A percentile compares a stretch with the other conserved stretches of the same genome.
phyloP scores from a whole-genome alignment of 108 stramenopile species.

The Thalassiosira profunda region DNA sequence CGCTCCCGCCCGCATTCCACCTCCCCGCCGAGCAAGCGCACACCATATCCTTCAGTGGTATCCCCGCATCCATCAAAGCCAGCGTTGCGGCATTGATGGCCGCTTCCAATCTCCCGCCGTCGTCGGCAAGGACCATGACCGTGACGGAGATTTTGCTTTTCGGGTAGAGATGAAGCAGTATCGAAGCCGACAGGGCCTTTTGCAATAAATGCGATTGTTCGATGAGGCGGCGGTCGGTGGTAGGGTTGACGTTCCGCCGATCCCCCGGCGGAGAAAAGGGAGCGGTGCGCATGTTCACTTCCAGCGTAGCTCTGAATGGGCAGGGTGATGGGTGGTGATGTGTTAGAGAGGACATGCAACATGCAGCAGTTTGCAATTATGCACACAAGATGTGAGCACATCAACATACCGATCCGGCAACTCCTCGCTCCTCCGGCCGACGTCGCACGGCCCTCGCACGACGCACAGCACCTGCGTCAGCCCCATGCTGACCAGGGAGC shows the following conservation, averaged over 20 bases:
- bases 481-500: constrained; percentile 85
- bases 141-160: constrained; percentile 74
- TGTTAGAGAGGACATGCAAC: neutral
- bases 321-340: neutral
- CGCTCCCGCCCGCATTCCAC: constrained; percentile 52
- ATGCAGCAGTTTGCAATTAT: neutral
- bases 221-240: constrained; percentile 79
- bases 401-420: constrained; percentile 55
- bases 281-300: constrained; percentile 65
- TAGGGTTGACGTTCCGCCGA: constrained; percentile 68
- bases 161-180: constrained; percentile 83
- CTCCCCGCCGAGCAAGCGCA: constrained; percentile 88
- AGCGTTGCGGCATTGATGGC: constrained; percentile 87
- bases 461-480: constrained; percentile 76
- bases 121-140: constrained; percentile 81
- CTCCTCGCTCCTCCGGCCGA: constrained; percentile 76
- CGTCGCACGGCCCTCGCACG: constrained; percentile 69
- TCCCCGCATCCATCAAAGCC: constrained; percentile 85
- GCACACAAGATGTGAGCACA: neutral
- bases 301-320: constrained; percentile 60
- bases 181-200: constrained; percentile 77
- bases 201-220: constrained; percentile 79
- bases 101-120: constrained; percentile 87
- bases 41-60: constrained; percentile 85
- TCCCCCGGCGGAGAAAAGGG: constrained; percentile 81